Base-by-base conservation (phyloP, 306 rosid species). In the Calophaca sinica region DNA sequence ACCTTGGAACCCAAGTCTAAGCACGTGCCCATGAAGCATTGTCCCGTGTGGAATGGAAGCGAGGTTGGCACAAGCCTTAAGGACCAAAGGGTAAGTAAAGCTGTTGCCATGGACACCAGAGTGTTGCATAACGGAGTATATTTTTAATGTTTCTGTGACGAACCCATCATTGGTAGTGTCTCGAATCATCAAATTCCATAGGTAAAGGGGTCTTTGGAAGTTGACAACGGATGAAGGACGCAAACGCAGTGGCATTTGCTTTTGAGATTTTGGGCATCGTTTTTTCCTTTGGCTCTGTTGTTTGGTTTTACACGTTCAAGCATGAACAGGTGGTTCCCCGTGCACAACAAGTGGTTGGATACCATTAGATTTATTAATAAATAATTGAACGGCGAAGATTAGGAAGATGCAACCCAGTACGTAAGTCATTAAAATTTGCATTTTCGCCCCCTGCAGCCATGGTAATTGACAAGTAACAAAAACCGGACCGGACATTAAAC, bases 151-250 rank as follows among this genome's bases (percentile, higher is more conserved):
- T 68, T 86, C 54, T 28, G 64, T 39, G 80, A 76, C 84, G 45
- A 83, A 55, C 7, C 88, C 88, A 42, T 82, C 39, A 53, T 83
- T 77, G 44, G 77, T 75, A 20, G 92, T 75, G 58, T 79, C 79
- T 48, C 85, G 64, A 81, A 88, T 85, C 79, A 76, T 81, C 81
- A 86, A 79, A 73, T 86, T 86, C 89, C 92, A 88, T 32, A 73
- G 70, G 77, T 81, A 86, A 4, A 83, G 80, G 10, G 92, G 80
- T 14, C 69, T 79, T 68, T 60, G 63, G 54, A 88, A 59, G 52
- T 42, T 81, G 53, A 69, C 31, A 52, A 35, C 76, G 20, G 57
- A 63, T 45, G 84, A 71, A 70, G 68, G 49, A 46, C 61, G 72
- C 62, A 73, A 32, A 45, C 53, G 70, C 71, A 73, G 12, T 46